Evolutionary conservation across 352 stramenopile genomes (phyloP), one percentile per base, ranked within the genome.

Genomic region (Globisporangium echinulatum): DNA sequence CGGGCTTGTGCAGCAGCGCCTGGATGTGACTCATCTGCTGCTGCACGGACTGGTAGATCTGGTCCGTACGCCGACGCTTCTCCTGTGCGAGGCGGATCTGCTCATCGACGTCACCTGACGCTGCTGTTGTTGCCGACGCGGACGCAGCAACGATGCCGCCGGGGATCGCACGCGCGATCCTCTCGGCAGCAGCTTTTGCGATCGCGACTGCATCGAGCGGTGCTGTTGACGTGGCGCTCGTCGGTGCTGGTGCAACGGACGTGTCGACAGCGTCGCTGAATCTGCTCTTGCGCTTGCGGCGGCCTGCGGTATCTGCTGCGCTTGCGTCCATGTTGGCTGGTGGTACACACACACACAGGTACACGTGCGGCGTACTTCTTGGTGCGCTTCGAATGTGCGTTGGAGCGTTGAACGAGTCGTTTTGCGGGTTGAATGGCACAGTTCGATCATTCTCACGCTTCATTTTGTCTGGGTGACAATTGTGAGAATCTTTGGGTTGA

Each of bases 1-100:
- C 70, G 13, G 80, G 76, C 54, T 85, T 86, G 25, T 72, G 63
- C 50, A 88, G 64, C 48, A 92, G 61, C 49, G 69, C 70, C 59
- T 88, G 78, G 47, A 94, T 84, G 59, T 90, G 76, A 49, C 70
- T 82, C 76, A 94, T 91, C 54, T 94, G 82, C 58, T 84, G 75
- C 67, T 91, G 82, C 42, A 90, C 84, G n/a, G 82, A 92, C 77
- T 89, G 86, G 59, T 77, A 77, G 62, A 94, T 88, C 60, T 89
- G 79, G 15, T 92, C 78, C 19, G 77, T 87, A n/a, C 82, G 72
- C 13, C 66, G 64, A 6, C 67, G 64, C 60, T 88, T 87, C 67
- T 90, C 82, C 44, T 84, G 59, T 9, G 79, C 70, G 9, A 82
- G 54, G 4, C 71, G 68, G 14, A 57, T 58, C 37, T 76, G 65